Evolutionary conservation across 306 rosid genomes (phyloP).

Genomic region (Betula pendula): DNA sequence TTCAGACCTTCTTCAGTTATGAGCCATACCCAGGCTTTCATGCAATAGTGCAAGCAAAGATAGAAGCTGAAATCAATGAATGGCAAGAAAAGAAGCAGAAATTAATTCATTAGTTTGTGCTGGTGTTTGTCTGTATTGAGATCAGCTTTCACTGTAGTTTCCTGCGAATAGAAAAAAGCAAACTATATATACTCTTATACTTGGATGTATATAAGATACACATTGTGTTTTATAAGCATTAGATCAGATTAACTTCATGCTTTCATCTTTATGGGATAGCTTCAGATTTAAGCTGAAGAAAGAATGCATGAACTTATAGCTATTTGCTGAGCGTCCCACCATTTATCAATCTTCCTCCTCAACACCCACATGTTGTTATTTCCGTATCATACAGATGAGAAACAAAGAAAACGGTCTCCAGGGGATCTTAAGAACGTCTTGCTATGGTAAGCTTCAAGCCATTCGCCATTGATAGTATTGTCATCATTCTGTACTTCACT

Average conservation of each 20-base stretch:
- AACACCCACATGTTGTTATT: too few species aligned
- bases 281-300: too few species aligned
- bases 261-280: too few species aligned
- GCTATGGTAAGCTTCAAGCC: conserved; percentile 74
- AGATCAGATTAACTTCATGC: too few species aligned
- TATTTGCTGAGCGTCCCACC: too few species aligned
- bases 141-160: conserved; percentile 9
- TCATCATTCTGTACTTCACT: conserved; percentile 86
- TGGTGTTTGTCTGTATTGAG: conserved; percentile 4
- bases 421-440: conserved; percentile 42
- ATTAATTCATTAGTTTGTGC: conserved; percentile 42
- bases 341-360: too few species aligned
- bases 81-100: conserved; percentile 66
- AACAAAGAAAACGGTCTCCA: not conserved
- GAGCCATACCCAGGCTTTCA: conserved; percentile 79
- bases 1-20: conserved; percentile 54
- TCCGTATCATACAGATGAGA: not conserved
- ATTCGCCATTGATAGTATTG: conserved; percentile 82
- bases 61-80: conserved; percentile 50
- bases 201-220: not conserved
- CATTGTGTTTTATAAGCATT: too few species aligned
- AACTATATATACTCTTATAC: conserved; percentile 12
- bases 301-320: too few species aligned
- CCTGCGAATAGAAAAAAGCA: conserved; percentile 2
- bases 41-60: conserved; percentile 48